phyloP scores from a whole-genome alignment of 225 moss, liverwort and hornwort species.

The Climacium dendroides region DNA sequence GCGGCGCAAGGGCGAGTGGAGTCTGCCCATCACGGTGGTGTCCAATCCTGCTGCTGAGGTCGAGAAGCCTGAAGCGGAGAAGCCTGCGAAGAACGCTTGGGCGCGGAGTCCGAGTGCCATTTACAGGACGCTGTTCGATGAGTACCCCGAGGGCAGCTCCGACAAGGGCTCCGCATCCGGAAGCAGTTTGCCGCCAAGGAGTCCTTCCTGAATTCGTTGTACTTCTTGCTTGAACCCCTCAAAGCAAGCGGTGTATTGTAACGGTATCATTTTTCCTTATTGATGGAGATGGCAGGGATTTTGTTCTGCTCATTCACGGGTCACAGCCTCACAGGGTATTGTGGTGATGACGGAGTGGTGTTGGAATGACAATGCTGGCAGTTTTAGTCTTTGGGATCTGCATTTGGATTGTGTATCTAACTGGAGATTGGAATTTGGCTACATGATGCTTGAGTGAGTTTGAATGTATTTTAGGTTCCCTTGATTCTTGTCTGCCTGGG shows the following conservation, averaged over 20 bases:
- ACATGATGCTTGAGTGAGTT: background rate
- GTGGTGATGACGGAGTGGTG: background rate
- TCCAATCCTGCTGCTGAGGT: conserved; percentile 30
- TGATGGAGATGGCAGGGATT: background rate
- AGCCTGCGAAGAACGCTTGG: conserved; percentile 26
- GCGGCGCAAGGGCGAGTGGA: conserved; percentile 88
- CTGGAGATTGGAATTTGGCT: background rate
- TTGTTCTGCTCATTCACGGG: background rate
- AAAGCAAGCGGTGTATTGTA: background rate
- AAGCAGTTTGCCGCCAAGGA: background rate
- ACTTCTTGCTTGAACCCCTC: background rate
- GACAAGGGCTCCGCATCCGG: conserved; percentile 8
- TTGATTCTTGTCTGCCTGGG: background rate
- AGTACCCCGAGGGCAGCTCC: background rate
- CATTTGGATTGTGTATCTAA: background rate
- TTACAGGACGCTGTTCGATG: conserved; percentile 22
- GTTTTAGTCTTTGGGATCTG: background rate
- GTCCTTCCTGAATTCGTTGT: background rate
- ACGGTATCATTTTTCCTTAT: conserved; percentile 4
- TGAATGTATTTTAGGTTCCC: background rate
- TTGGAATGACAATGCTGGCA: background rate
- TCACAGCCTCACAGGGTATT: too few species aligned
- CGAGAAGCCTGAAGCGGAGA: conserved; percentile 3
- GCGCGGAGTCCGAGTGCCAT: conserved; percentile 41
- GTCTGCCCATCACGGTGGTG: conserved; percentile 75